These are phyloP conservation scores for Solanum acaule DNA, from an alignment of 257 asterid species.

Conservation along the genomic window DNA sequence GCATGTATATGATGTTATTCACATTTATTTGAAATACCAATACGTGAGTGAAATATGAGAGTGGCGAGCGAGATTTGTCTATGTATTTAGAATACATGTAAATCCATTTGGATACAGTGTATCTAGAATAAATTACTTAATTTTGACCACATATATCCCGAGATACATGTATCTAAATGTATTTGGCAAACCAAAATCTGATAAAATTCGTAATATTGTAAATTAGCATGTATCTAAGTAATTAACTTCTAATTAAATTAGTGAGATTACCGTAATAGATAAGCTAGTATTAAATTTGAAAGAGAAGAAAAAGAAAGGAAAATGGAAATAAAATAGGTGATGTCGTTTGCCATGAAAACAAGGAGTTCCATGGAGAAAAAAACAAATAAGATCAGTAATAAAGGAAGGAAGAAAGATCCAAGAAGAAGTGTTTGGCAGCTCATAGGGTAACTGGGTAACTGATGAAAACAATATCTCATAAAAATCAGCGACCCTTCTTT, in stretches of 20 bases:
- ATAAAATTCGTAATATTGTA: too few species aligned
- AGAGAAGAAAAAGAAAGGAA: neutral
- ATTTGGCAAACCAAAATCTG: accelerated
- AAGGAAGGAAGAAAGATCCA: neutral
- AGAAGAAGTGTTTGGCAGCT: neutral
- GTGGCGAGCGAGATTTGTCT: neutral
- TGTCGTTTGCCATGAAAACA: neutral
- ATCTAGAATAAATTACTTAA: too few species aligned
- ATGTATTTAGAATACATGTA: neutral
- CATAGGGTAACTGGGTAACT: neutral
- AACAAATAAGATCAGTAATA: neutral
- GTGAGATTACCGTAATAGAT: neutral
- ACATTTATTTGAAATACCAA: too few species aligned
- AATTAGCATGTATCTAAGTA: neutral
- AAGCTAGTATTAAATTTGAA: too few species aligned
- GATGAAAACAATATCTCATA: too few species aligned
- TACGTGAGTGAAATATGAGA: too few species aligned
- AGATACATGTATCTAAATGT: too few species aligned
- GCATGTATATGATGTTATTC: too few species aligned
- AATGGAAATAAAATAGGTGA: neutral
- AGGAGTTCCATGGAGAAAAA: neutral
- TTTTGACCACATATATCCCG: too few species aligned
- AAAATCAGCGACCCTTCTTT: neutral
- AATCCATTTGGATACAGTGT: too few species aligned
- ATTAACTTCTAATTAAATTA: too few species aligned